Conservation (phyloP, 192 early-diverging fungal genomes). For the Chytriomyces sp. region DNA sequence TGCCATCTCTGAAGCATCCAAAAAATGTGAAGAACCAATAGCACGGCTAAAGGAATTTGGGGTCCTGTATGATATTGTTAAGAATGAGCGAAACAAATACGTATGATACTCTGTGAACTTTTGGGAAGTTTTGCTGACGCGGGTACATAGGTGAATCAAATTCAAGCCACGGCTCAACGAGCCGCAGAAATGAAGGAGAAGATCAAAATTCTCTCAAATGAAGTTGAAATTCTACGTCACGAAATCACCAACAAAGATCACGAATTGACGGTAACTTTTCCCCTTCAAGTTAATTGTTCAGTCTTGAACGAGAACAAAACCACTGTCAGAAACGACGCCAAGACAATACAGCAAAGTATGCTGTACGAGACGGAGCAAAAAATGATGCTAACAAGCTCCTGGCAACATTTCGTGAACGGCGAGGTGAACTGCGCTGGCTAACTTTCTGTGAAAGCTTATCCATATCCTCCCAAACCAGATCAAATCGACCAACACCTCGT, state of each 20-base stretch:
- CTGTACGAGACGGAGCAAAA: constrained; percentile 55
- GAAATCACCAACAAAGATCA: constrained; percentile 61
- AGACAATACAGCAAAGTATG: constrained; percentile 58
- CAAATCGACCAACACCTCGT: constrained; percentile 62
- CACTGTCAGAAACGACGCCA: constrained; percentile 49
- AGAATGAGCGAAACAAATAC: constrained; percentile 69
- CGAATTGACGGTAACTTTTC: constrained; percentile 49
- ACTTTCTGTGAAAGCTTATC: neutral
- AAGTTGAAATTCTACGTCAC: constrained; percentile 64
- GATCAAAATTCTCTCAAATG: constrained; percentile 62
- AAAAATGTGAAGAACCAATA: constrained; percentile 54
- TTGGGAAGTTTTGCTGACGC: no score
- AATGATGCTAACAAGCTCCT: constrained; percentile 66
- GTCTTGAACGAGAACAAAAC: neutral
- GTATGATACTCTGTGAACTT: constrained; percentile 32
- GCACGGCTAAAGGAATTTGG: constrained; percentile 56
- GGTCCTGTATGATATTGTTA: constrained; percentile 60
- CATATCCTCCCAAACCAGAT: constrained; percentile 38
- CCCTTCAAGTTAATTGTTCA: neutral
- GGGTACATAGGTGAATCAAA: constrained; percentile 51
- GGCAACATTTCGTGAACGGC: constrained; percentile 50
- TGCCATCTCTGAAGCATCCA: constrained; percentile 52
- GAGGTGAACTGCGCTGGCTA: constrained; percentile 35
- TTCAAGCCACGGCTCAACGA: constrained; percentile 59
- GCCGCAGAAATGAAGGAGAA: constrained; percentile 71